phyloP scores from a whole-genome alignment of 208 protist genomes.

The Giardia duodenalis region DNA sequence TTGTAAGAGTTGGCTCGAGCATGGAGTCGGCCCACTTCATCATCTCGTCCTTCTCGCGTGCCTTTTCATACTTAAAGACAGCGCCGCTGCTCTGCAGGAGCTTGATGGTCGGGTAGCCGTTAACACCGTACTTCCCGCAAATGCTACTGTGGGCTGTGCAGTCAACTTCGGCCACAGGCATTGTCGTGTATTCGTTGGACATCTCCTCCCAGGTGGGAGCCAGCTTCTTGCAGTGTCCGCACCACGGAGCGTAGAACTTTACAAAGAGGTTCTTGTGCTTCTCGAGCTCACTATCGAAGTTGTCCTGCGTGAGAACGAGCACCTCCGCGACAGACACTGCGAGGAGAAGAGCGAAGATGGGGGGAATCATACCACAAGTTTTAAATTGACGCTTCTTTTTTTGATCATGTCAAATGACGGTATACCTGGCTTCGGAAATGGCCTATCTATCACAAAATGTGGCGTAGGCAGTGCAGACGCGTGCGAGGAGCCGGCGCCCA shows the following conservation, averaged over 20 bases:
- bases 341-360: too few species aligned
- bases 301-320: slow-evolving; percentile 9
- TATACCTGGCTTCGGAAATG: too few species aligned
- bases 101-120: slow-evolving; percentile 16
- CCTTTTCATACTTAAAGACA: not conserved
- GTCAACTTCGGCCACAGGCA: slow-evolving; percentile 28
- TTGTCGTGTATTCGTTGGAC: not conserved
- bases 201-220: slow-evolving; percentile 30
- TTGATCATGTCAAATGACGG: too few species aligned
- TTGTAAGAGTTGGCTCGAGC: not conserved
- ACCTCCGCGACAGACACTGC: not conserved
- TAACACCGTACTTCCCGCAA: slow-evolving; percentile 19
- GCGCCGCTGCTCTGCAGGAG: not conserved
- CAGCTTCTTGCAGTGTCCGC: slow-evolving; percentile 38
- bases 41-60: not conserved
- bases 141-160: slow-evolving; percentile 1
- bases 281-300: not conserved
- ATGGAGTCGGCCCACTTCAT: slow-evolving; percentile 17
- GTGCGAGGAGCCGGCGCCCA: too few species aligned
- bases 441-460: too few species aligned
- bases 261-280: not conserved
- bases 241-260: slow-evolving; percentile 40
- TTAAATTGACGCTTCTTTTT: too few species aligned
- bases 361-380: too few species aligned
- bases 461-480: too few species aligned